These are phyloP conservation scores for Ceratocystis albifundus DNA, from an alignment of 2,329 filamentous ascomycete species.

Conservation along the genomic window DNA sequence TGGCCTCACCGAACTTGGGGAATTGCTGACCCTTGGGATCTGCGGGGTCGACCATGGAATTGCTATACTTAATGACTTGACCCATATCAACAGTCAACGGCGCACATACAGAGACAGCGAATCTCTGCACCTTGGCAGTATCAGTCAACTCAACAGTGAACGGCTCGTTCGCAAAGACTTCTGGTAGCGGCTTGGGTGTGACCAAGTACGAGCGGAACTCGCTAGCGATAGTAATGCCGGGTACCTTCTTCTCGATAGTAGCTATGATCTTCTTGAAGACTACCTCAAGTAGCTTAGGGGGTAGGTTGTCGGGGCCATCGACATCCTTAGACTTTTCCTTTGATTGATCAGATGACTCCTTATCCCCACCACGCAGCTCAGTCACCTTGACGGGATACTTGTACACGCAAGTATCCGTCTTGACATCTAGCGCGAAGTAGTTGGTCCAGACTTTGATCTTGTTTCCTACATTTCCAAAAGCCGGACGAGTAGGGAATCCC, in stretches of 20 bases:
- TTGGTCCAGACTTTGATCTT: conserved; percentile 42
- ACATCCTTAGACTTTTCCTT: conserved; percentile 18
- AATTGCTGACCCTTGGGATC: conserved; percentile 30
- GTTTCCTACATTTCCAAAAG: conserved; percentile 37
- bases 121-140: conserved; percentile 33
- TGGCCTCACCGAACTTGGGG: conserved; percentile 38
- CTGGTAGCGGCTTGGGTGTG: conserved; percentile 16
- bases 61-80: conserved; percentile 37
- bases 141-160: conserved; percentile 18
- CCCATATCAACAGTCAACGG: conserved; percentile 30
- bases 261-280: conserved; percentile 34
- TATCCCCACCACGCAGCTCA: conserved; percentile 23
- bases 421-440: conserved; percentile 39
- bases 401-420: conserved; percentile 30
- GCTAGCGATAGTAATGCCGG: conserved; percentile 32
- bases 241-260: conserved; percentile 29
- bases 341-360: conserved; percentile 12
- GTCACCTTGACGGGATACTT: conserved; percentile 38
- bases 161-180: not conserved
- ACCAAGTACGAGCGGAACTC: conserved; percentile 42
- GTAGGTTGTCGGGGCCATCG: conserved; percentile 26
- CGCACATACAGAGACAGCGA: conserved; percentile 33
- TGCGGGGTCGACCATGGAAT: conserved; percentile 33
- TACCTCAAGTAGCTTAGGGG: conserved; percentile 35
- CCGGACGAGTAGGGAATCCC: conserved; percentile 38